Evolutionary conservation across 2,329 filamentous ascomycete genomes (phyloP).

Genomic region (Fusarium fracticaudum): DNA sequence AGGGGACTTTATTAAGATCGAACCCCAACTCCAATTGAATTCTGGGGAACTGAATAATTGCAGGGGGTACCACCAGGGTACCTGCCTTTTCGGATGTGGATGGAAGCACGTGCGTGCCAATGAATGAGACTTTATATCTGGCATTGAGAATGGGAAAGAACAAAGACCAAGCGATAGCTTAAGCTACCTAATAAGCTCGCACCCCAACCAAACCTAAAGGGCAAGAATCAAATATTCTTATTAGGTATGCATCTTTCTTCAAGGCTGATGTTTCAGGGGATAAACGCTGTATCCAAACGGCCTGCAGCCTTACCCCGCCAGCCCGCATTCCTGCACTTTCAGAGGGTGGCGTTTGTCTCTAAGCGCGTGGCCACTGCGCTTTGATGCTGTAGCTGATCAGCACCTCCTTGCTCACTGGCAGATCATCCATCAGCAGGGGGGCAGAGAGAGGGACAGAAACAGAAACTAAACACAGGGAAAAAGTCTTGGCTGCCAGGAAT

Average conservation of each 20-base stretch:
- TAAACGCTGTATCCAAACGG: constrained; percentile 24
- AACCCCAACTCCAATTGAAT: constrained; percentile 23
- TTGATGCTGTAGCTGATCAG: constrained; percentile 18
- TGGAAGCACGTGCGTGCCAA: constrained; percentile 35
- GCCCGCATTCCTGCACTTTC: constrained; percentile 25
- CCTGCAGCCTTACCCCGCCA: constrained; percentile 30
- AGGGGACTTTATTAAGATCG: constrained; percentile 29
- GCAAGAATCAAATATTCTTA: constrained; percentile 4
- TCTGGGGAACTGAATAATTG: constrained; percentile 33
- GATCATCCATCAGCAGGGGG: constrained; percentile 20
- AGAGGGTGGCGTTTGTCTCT: constrained; percentile 20
- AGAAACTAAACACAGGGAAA: neutral
- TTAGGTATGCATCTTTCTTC: neutral
- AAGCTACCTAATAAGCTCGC: neutral
- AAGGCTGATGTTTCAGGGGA: constrained; percentile 23
- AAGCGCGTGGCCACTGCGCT: constrained; percentile 30
- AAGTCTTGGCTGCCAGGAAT: constrained; percentile 27
- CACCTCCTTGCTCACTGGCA: constrained; percentile 14
- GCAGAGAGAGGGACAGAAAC: neutral
- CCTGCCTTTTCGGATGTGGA: constrained; percentile 28
- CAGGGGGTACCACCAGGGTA: constrained; percentile 33
- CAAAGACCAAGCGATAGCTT: constrained; percentile 1
- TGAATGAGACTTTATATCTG: constrained; percentile 14
- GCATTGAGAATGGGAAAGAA: constrained; percentile 8
- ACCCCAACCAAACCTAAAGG: neutral